A percentile compares a stretch with the other conserved stretches of the same genome.
phyloP scores from a whole-genome alignment of 495 filamentous ascomycete genomes.

The Margaritispora aquatica region DNA sequence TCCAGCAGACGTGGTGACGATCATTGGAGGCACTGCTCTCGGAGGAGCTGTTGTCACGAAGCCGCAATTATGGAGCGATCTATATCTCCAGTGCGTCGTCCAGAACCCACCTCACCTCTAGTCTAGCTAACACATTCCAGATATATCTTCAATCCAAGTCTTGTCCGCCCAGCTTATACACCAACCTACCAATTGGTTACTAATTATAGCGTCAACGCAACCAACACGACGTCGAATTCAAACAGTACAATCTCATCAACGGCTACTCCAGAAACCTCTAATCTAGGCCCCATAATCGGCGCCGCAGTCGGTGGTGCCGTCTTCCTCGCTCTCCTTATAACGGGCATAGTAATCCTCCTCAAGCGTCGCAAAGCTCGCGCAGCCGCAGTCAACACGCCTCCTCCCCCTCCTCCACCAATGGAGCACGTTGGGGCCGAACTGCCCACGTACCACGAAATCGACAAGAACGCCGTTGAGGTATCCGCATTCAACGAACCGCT shows the following conservation, averaged over 20 bases:
- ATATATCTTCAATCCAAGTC: slow-evolving; percentile 4
- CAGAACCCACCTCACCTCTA: neutral
- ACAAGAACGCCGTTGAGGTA: neutral
- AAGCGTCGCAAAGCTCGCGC: neutral
- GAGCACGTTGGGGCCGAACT: slow-evolving; percentile 7
- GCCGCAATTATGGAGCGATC: neutral
- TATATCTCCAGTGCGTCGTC: neutral
- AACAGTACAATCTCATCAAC: neutral
- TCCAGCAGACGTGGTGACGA: neutral
- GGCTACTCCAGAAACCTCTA: neutral
- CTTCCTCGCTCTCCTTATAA: neutral
- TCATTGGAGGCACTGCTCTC: slow-evolving; percentile 3
- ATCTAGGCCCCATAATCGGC: neutral
- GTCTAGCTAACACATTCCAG: neutral
- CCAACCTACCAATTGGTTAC: neutral
- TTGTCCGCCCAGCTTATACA: neutral
- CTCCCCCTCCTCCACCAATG: neutral
- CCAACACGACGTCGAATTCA: neutral
- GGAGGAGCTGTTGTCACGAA: slow-evolving; percentile 7
- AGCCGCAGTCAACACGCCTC: neutral
- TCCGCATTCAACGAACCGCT: neutral
- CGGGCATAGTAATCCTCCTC: neutral
- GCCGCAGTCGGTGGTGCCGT: slow-evolving; percentile 5
- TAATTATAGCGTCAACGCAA: neutral
- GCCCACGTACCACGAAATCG: slow-evolving; percentile 2